These are phyloP conservation scores for Saccharomycopsis malanga DNA, from an alignment of 805 yeast genomes.

Conservation along the genomic window DNA sequence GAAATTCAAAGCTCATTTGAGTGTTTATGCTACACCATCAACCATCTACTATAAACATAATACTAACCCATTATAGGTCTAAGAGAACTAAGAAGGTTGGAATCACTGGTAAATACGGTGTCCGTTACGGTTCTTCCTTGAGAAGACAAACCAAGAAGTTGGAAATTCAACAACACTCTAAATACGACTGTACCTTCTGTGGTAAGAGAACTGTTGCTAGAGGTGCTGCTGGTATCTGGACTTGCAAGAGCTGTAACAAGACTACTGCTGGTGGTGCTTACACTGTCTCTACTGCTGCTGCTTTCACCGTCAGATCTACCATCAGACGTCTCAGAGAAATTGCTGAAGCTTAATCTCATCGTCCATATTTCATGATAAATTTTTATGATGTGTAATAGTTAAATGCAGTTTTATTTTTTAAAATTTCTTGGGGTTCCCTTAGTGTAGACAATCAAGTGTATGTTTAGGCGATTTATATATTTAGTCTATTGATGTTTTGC, in stretches of 20 bases:
- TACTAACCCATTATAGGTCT: constrained; percentile 54
- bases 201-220: constrained; percentile 98
- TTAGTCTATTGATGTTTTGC: too few species aligned
- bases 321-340: constrained; percentile 99
- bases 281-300: constrained; percentile 98
- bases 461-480: too few species aligned
- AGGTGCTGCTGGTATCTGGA: constrained; percentile 99
- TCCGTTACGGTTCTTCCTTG: constrained; percentile 99
- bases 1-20: too few species aligned
- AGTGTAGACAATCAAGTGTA: too few species aligned
- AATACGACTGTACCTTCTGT: constrained; percentile 99
- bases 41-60: too few species aligned
- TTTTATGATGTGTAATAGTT: constrained; percentile 2
- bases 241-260: constrained; percentile 89
- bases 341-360: constrained; percentile 86
- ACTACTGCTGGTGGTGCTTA: constrained; percentile 99
- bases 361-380: not conserved
- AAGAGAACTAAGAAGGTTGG: constrained; percentile 99
- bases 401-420: not conserved
- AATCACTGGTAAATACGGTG: constrained; percentile 99
- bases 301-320: constrained; percentile 99
- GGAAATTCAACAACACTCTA: constrained; percentile 98
- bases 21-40: too few species aligned
- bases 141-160: constrained; percentile 99
- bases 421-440: too few species aligned